Evolutionary conservation across 116 monocot species (phyloP).

Genomic region (Papilionanthe hybrid): DNA sequence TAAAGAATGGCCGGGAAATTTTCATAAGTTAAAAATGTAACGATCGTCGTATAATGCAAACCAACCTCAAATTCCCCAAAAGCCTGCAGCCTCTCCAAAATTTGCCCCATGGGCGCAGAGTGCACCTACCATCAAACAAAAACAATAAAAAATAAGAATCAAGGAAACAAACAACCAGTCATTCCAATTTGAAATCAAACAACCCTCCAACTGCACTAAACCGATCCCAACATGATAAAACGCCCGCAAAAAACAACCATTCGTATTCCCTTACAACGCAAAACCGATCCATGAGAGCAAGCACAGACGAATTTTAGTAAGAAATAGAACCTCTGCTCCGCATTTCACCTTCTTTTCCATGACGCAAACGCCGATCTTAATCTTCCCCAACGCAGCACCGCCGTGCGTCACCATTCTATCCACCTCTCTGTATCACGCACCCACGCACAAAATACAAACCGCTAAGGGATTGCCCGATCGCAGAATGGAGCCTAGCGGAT

Average conservation of each 20-base stretch:
- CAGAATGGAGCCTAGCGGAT: not conserved
- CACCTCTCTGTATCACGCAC: slow-evolving; percentile 3
- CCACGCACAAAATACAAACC: not conserved
- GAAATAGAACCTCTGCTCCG: slow-evolving; percentile 37
- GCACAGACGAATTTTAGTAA: not conserved
- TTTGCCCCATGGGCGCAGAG: slow-evolving; percentile 91
- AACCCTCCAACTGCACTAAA: not conserved
- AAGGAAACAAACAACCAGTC: not conserved
- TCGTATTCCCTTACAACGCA: not conserved
- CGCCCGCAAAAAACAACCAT: not conserved
- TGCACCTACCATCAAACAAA: slow-evolving; percentile 38
- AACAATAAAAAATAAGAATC: not conserved
- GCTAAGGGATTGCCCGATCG: not conserved
- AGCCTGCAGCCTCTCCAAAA: slow-evolving; percentile 74
- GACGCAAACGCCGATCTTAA: slow-evolving; percentile 96
- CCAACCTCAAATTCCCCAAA: slow-evolving; percentile 98
- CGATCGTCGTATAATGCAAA: not conserved
- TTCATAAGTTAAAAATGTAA: not conserved
- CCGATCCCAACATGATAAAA: not conserved
- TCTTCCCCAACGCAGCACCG: slow-evolving; percentile 24
- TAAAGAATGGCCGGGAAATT: not conserved
- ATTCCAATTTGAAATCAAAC: not conserved
- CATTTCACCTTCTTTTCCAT: slow-evolving; percentile 99
- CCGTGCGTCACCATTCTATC: slow-evolving; percentile 2
- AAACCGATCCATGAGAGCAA: not conserved